Conservation (phyloP, 495 filamentous ascomycete species). For the Tuber microsphaerosporum region DNA sequence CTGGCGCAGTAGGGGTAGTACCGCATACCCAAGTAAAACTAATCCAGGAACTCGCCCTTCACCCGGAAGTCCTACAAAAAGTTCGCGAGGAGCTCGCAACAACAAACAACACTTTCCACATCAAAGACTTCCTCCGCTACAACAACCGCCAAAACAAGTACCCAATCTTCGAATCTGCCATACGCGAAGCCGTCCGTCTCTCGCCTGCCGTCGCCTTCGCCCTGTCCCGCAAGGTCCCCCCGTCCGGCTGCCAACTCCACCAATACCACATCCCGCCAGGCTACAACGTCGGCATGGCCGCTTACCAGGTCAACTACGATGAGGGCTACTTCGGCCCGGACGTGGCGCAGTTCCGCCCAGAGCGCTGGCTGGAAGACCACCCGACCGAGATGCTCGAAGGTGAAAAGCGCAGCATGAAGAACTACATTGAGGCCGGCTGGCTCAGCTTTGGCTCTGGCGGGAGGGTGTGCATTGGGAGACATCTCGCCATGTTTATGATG, state of each 20-base stretch:
- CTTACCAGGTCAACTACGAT: slow-evolving; percentile 36
- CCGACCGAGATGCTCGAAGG: slow-evolving; percentile 36
- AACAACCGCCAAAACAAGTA: slow-evolving; percentile 20
- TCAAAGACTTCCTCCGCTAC: slow-evolving; percentile 21
- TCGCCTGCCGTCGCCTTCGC: slow-evolving; percentile 26
- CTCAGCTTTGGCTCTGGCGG: slow-evolving; percentile 36
- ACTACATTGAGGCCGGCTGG: slow-evolving; percentile 40
- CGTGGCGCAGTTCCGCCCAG: slow-evolving; percentile 38
- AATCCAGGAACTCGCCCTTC: slow-evolving; percentile 17
- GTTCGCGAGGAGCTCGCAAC: slow-evolving; percentile 30
- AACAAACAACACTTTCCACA: slow-evolving; percentile 15
- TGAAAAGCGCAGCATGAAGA: slow-evolving; percentile 25
- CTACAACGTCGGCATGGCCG: slow-evolving; percentile 38
- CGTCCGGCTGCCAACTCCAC: slow-evolving; percentile 39
- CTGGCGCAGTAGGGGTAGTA: slow-evolving; percentile 29
- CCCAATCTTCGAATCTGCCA: slow-evolving; percentile 35
- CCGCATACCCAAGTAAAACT: slow-evolving; percentile 17
- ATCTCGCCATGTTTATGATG: slow-evolving; percentile 34
- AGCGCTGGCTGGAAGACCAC: slow-evolving; percentile 41
- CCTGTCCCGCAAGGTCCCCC: slow-evolving; percentile 32
- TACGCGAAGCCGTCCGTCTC: slow-evolving; percentile 37
- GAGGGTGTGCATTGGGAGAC: slow-evolving; percentile 36
- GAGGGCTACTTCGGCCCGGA: slow-evolving; percentile 40
- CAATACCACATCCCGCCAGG: slow-evolving; percentile 38
- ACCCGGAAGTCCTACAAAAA: slow-evolving; percentile 24